Conservation (phyloP, 1,284 basidiomycete species). For the Puccinia brachypodii region DNA sequence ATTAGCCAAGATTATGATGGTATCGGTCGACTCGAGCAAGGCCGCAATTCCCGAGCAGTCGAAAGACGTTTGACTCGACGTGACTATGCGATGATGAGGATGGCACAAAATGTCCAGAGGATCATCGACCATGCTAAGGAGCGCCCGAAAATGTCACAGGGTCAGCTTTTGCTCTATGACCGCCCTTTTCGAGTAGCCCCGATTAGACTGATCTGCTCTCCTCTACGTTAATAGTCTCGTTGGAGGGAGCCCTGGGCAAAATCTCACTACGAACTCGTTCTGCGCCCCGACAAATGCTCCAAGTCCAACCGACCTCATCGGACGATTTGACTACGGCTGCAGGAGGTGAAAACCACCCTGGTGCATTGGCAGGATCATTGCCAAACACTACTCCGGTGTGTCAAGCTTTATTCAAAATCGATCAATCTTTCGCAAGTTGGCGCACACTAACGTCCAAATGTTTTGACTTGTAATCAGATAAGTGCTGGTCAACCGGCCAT, state of each 20-base stretch:
- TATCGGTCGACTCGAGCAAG: neutral
- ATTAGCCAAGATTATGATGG: constrained; percentile 32
- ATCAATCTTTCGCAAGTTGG: neutral
- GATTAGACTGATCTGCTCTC: constrained; percentile 44
- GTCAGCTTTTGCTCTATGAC: constrained; percentile 45
- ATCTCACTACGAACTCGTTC: constrained; percentile 88
- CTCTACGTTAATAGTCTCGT: constrained; percentile 63
- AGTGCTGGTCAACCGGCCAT: constrained; percentile 73
- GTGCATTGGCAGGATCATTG: constrained; percentile 22
- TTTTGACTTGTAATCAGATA: constrained; percentile 56
- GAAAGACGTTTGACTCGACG: constrained; percentile 60
- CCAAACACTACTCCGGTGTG: constrained; percentile 51
- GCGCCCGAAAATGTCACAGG: constrained; percentile 56
- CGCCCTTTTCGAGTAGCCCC: neutral
- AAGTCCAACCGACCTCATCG: constrained; percentile 65
- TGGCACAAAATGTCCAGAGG: constrained; percentile 95
- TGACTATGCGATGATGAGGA: constrained; percentile 64
- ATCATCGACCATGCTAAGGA: constrained; percentile 89
- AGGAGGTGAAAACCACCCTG: constrained; percentile 49
- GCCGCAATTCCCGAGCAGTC: constrained; percentile 68
- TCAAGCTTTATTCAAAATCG: neutral
- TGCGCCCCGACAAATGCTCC: constrained; percentile 90
- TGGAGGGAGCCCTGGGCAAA: constrained; percentile 94
- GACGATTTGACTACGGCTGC: constrained; percentile 46
- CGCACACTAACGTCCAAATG: constrained; percentile 51